These are phyloP conservation scores for Datura wrightii DNA, from an alignment of 257 asterid genomes.

Conservation along the genomic window DNA sequence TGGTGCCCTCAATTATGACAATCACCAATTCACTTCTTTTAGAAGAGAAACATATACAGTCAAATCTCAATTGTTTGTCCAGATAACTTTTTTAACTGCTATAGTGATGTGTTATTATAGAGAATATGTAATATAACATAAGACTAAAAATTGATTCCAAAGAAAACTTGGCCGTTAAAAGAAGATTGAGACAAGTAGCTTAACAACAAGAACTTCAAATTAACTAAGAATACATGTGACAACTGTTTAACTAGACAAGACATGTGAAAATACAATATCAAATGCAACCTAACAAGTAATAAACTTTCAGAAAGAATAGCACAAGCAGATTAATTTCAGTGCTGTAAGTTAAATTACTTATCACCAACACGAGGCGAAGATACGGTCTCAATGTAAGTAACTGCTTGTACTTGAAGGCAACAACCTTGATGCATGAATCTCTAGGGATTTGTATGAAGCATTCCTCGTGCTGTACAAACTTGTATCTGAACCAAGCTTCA, in stretches of 20 bases:
- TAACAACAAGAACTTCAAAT: not conserved
- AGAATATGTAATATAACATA: too few relatives aligned
- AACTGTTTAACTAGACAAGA: not conserved
- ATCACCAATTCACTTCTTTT: not conserved
- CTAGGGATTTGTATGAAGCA: conserved; percentile 6
- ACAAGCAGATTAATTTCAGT: not conserved
- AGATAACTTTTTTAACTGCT: too few relatives aligned
- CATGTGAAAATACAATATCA: not conserved
- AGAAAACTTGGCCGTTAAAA: not conserved
- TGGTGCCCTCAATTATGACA: too few relatives aligned
- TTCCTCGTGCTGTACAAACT: conserved; percentile 25
- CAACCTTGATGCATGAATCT: not conserved
- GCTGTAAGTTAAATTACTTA: not conserved
- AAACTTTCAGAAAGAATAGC: not conserved
- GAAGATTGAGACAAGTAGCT: not conserved
- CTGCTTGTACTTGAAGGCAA: conserved; percentile 22
- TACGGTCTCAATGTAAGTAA: conserved; percentile 41
- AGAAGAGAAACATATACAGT: not conserved
- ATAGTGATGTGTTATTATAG: too few relatives aligned
- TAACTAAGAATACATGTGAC: not conserved
- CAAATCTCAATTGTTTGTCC: too few relatives aligned
- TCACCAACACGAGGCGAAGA: conserved; percentile 32
- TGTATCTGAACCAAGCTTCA: conserved; percentile 12
- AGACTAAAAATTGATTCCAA: too few relatives aligned
- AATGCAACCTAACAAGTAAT: not conserved